Conservation (phyloP, 352 stramenopile genomes). For the Globisporangium paddicum region DNA sequence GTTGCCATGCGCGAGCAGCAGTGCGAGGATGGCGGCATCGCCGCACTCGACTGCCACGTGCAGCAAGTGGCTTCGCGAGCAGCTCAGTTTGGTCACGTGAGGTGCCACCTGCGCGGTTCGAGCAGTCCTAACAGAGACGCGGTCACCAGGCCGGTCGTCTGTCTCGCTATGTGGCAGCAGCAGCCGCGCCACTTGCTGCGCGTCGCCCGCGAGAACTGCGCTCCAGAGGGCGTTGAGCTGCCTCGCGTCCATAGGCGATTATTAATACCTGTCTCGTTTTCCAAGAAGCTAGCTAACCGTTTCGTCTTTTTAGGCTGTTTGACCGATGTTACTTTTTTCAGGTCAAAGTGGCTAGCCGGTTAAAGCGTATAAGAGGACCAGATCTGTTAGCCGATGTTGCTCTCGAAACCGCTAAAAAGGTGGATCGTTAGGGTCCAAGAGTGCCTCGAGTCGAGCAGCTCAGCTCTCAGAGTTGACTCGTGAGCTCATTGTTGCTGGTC, state of each 20-base stretch:
- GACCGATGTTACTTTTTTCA: no score
- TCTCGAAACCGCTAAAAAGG: no score
- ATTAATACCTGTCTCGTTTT: no score
- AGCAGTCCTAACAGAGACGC: not conserved
- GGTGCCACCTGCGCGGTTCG: not conserved
- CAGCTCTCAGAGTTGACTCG: not conserved
- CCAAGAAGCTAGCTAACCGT: no score
- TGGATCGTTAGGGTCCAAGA: no score
- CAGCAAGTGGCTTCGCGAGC: not conserved
- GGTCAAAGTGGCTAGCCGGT: no score
- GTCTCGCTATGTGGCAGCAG: no score
- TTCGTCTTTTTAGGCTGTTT: no score
- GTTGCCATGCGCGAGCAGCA: not conserved
- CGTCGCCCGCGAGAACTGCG: not conserved
- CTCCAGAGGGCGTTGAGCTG: slow-evolving; percentile 6
- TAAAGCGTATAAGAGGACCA: no score
- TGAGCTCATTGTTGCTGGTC: not conserved
- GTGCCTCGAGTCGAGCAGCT: no score
- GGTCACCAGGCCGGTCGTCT: not conserved
- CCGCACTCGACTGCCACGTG: not conserved
- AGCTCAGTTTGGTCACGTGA: not conserved
- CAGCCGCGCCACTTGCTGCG: not conserved
- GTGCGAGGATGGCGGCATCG: not conserved
- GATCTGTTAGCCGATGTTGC: no score
- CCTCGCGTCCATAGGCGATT: not conserved